These are phyloP conservation scores for Stachybotrys echinatus DNA, from an alignment of 2,329 filamentous ascomycete species.

Conservation along the genomic window DNA sequence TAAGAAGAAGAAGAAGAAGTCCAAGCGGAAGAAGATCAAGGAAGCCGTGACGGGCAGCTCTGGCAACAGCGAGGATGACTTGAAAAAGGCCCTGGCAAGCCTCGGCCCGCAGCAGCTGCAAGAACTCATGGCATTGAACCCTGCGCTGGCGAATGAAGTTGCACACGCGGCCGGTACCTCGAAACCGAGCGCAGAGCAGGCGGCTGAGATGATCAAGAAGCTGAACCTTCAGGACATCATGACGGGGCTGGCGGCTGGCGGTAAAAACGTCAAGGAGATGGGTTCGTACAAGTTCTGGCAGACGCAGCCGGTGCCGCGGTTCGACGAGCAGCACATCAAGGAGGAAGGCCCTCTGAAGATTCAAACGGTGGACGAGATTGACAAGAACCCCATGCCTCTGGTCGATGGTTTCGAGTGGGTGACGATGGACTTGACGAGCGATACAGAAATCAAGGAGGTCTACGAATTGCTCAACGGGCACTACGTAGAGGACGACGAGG, in stretches of 20 bases:
- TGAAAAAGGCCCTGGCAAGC: constrained; percentile 46
- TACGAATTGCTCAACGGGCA: constrained; percentile 88
- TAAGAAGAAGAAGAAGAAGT: constrained; percentile 7
- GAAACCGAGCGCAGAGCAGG: constrained; percentile 32
- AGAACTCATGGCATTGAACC: constrained; percentile 67
- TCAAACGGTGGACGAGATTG: constrained; percentile 72
- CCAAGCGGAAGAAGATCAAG: constrained; percentile 40
- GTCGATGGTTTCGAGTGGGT: constrained; percentile 90
- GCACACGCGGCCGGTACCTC: constrained; percentile 27
- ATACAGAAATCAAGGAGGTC: constrained; percentile 78
- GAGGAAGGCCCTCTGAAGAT: constrained; percentile 81
- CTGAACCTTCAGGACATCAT: constrained; percentile 67
- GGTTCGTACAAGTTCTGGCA: constrained; percentile 98
- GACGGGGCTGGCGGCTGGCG: constrained; percentile 68
- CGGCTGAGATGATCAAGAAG: constrained; percentile 52
- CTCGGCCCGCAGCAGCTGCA: constrained; percentile 53
- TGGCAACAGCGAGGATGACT: constrained; percentile 29
- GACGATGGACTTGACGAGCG: constrained; percentile 76
- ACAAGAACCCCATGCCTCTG: constrained; percentile 70
- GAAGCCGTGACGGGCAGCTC: constrained; percentile 32
- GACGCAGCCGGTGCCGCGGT: constrained; percentile 89
- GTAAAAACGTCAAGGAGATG: constrained; percentile 95
- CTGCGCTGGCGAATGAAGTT: constrained; percentile 61
- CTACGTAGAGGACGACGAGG: constrained; percentile 95
- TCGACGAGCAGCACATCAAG: constrained; percentile 54